Evolutionary conservation across 352 stramenopile genomes (phyloP), one percentile per base, ranked within the genome.

Genomic region (Pythium aquatile): DNA sequence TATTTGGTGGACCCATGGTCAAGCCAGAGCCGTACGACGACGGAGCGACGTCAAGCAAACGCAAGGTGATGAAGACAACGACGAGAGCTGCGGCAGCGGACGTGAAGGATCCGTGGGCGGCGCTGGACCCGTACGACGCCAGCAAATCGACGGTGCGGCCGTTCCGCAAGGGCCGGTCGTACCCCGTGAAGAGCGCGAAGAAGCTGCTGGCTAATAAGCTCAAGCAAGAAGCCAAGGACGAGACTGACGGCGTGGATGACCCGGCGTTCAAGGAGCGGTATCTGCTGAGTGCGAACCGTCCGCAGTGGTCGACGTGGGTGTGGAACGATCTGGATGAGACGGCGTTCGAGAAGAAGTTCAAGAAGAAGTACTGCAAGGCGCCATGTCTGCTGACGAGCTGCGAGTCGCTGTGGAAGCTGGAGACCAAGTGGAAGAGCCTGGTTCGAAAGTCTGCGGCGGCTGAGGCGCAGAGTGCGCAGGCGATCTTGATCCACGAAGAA

Each of bases 131-230:
- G 16, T 95, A 93, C 55, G 87, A 95, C 56, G 82, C 87, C 1
- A 92, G 70, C 53, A 72, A 77, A 7, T 79, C 81, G 11, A 82
- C 79, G 8, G 76, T 82, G 8, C 72, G 77, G 3, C 79, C 84
- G n/a, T 93, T 93, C 69, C 74, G 75, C 44, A 93, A 95, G 63
- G 87, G 85, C 0, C 65, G 81, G 46, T 90, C 83, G 37, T 94
- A 88, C 48, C 80, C 82, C 11, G 70, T 67, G 20, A 71, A 74
- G 0, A 54, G 61, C 28, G 47, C 58, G 17, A 78, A 79, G 55
- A 86, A 81, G 55, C 55, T 69, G 33, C 42, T 78, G 66, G 58
- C 81, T 69, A 69, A 69, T 47, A 85, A 85, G 60, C 61, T 61
- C 16, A 60, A 75, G 10, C 68, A 66, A 17, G 58, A 51, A 6